These are phyloP conservation scores for Blastomyces percursus DNA, from an alignment of 2,329 filamentous ascomycete species.

Conservation along the genomic window DNA sequence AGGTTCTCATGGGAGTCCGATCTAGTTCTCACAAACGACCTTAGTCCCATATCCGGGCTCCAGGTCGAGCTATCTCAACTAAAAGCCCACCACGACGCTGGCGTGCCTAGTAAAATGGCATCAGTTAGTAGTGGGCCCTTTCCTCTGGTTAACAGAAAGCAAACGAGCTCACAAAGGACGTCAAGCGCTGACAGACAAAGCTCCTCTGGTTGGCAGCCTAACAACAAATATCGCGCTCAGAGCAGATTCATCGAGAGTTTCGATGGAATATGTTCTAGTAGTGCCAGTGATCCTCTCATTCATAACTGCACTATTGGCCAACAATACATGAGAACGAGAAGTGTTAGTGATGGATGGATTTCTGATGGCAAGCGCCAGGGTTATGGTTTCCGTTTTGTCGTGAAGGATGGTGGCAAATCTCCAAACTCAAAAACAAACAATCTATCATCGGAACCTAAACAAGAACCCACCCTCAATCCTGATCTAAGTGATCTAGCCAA, in stretches of 20 bases:
- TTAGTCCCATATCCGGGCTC: background rate
- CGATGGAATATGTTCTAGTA: slow-evolving; percentile 12
- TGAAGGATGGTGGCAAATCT: slow-evolving; percentile 12
- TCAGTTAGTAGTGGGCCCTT: background rate
- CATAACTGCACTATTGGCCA: background rate
- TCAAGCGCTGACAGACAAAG: background rate
- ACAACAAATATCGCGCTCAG: slow-evolving; percentile 7
- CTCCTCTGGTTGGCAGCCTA: background rate
- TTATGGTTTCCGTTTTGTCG: slow-evolving; percentile 31
- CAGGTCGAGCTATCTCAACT: background rate
- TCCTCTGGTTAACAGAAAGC: background rate
- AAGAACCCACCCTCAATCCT: background rate
- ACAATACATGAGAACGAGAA: slow-evolving; percentile 1
- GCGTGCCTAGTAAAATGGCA: background rate
- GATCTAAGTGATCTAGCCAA: background rate
- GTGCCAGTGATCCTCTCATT: background rate
- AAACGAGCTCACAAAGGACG: background rate
- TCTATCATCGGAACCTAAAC: background rate
- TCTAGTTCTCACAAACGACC: background rate
- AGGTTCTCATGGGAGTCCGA: background rate
- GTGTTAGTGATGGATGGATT: slow-evolving; percentile 32
- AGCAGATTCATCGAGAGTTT: slow-evolving; percentile 29
- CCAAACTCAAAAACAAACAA: slow-evolving; percentile 2
- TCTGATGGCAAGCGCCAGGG: slow-evolving; percentile 31
- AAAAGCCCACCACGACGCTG: background rate